These are phyloP conservation scores for Rutstroemia sp. DNA, from an alignment of 2,329 filamentous ascomycete species.

Conservation along the genomic window DNA sequence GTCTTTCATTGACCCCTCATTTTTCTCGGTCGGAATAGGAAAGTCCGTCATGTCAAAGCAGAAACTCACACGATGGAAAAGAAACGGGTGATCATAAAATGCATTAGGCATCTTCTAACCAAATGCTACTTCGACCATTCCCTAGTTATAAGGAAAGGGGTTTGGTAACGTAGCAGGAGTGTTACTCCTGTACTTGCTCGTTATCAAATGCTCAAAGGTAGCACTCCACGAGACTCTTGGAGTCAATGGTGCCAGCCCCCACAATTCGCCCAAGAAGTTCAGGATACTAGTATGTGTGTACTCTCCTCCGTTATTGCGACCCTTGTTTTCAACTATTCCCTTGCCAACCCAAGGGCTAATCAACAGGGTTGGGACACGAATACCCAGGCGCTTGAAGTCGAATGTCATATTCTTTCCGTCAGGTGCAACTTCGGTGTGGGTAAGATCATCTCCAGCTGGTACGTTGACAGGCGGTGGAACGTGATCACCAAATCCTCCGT, in stretches of 20 bases:
- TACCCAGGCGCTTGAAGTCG: slow-evolving; percentile 35
- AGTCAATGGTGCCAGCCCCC: slow-evolving; percentile 27
- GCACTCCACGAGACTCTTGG: slow-evolving; percentile 16
- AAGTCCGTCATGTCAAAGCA: no score
- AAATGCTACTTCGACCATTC: background rate
- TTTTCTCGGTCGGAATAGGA: no score
- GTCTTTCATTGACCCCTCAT: no score
- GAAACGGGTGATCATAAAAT: no score
- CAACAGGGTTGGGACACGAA: slow-evolving; percentile 36
- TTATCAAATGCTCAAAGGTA: slow-evolving; percentile 26
- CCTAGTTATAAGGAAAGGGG: slow-evolving; percentile 15
- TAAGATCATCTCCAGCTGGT: slow-evolving; percentile 32
- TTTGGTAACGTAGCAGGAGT: slow-evolving; percentile 19
- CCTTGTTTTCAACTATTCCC: slow-evolving; percentile 34
- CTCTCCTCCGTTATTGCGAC: slow-evolving; percentile 31
- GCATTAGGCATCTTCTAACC: no score
- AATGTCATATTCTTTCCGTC: slow-evolving; percentile 33
- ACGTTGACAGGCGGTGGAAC: slow-evolving; percentile 35
- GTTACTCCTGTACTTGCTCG: slow-evolving; percentile 17
- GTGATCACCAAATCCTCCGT: slow-evolving; percentile 41
- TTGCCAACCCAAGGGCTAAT: slow-evolving; percentile 38
- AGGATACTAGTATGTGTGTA: slow-evolving; percentile 40
- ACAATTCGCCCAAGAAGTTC: slow-evolving; percentile 36
- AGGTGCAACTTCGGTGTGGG: slow-evolving; percentile 31
- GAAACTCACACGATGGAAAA: no score